Evolutionary conservation across 1,284 basidiomycete species (phyloP), one percentile per base, ranked within the genome.

Genomic region (Cutaneotrichosporon spelunceum): DNA sequence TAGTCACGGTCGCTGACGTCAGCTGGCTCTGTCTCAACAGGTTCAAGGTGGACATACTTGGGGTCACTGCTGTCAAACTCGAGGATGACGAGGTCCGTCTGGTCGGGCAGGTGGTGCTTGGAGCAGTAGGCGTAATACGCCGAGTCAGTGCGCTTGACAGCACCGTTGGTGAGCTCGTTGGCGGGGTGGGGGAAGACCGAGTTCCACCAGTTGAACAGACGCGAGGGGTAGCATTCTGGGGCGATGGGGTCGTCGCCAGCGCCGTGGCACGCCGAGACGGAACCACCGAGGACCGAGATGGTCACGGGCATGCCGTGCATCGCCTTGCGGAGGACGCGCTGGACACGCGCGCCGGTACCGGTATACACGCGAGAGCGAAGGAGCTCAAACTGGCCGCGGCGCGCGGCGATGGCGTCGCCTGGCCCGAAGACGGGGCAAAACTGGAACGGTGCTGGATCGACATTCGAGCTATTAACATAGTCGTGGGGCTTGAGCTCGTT

Each of bases 201-300:
- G 79, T 94, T 92, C 89, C 93, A 94, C 93, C 94, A 97, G 62
- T 88, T 83, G 82, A 96, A 96, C 81, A 97, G 90, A 45, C 85
- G 85, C 42, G 90, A 87, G 1, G 93, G 93, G 77, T 94, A 97
- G 78, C 93, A 95, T 67, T 81, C 82, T 0, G 90, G 83, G 0
- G 91, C 86, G 60, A 96, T 83, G 4, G 91, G 92, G 76, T 95
- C 90, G 68, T 94, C 89, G 14, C 93, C 93, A 2, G 93, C 88
- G 34, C 94, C 93, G 75, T 94, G 91, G 76, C 94, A 97, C 16
- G 91, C 86, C 56, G 91, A 92, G 30, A 96, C 91, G 88, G 90
- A 93, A 60, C 93, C 91, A 53, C 93, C 93, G 29, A 97, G 76
- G 39, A 97, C 85, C 70, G 89, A 91, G 68, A 97, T 90, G 11